Conservation (phyloP, 2,329 filamentous ascomycete species). For the Colletotrichum theobromicola region DNA sequence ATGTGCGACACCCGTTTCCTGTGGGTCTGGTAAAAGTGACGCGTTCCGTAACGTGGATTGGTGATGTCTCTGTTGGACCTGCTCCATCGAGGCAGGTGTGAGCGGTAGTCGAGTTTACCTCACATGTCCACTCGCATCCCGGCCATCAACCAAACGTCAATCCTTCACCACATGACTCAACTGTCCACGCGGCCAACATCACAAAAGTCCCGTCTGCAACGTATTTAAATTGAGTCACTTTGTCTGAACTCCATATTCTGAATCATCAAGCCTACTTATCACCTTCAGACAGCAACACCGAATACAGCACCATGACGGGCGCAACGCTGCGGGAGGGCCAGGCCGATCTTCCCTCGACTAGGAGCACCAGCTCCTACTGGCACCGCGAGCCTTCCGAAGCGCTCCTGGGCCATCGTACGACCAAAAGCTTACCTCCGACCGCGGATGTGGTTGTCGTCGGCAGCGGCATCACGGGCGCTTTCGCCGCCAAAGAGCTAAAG, state of each 20-base stretch:
- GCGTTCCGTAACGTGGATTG: not conserved
- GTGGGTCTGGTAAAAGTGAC: not conserved
- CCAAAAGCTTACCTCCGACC: constrained; percentile 61
- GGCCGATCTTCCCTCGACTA: constrained; percentile 63
- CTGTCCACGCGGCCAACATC: not conserved
- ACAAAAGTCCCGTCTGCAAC: not conserved
- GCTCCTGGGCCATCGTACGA: constrained; percentile 72
- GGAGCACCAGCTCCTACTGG: constrained; percentile 75
- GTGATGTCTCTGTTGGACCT: not conserved
- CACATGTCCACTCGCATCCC: not conserved
- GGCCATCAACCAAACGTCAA: not conserved
- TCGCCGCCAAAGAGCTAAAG: constrained; percentile 69
- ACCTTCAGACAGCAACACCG: not conserved
- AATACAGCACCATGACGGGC: constrained; percentile 34
- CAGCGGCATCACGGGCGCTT: constrained; percentile 78
- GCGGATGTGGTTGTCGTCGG: constrained; percentile 77
- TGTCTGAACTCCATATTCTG: not conserved
- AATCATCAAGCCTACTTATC: not conserved
- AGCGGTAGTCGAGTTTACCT: not conserved
- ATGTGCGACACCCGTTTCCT: not conserved
- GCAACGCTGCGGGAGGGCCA: constrained; percentile 37
- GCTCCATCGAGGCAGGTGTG: not conserved
- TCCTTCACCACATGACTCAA: not conserved
- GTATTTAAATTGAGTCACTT: not conserved
- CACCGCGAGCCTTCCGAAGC: constrained; percentile 69